phyloP scores from a whole-genome alignment of 352 stramenopile species.

The Peronosclerospora sorghi region DNA sequence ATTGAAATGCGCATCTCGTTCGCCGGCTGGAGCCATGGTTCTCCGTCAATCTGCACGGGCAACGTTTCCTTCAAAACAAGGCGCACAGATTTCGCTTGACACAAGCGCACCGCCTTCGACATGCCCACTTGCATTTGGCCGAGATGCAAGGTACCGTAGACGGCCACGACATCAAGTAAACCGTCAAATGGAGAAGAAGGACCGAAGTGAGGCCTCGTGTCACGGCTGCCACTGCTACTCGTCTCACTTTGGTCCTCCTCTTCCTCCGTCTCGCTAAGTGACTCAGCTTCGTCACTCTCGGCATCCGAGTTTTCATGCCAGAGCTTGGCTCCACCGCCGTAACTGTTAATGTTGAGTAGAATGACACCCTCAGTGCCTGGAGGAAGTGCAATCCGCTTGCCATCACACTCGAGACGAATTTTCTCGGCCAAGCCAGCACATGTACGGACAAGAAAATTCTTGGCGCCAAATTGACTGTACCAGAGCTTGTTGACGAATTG shows the following conservation, averaged over 20 bases:
- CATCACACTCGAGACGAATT: constrained; percentile 74
- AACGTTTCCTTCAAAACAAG: constrained; percentile 52
- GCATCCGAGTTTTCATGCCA: constrained; percentile 77
- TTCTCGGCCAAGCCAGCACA: constrained; percentile 69
- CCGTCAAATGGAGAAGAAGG: constrained; percentile 82
- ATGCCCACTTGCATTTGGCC: constrained; percentile 89
- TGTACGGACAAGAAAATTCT: constrained; percentile 79
- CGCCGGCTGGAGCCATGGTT: constrained; percentile 87
- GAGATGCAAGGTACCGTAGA: constrained; percentile 89
- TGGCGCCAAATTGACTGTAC: constrained; percentile 83
- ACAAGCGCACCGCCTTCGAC: constrained; percentile 67
- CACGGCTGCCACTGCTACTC: constrained; percentile 16
- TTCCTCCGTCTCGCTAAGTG: constrained; percentile 30
- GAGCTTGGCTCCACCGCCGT: constrained; percentile 76
- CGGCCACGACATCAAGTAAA: constrained; percentile 87
- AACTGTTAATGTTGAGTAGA: constrained; percentile 84
- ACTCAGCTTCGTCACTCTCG: constrained; percentile 41
- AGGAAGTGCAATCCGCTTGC: constrained; percentile 52
- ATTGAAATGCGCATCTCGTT: constrained; percentile 77
- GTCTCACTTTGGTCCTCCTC: constrained; percentile 16
- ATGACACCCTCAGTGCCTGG: constrained; percentile 78
- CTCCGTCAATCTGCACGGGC: constrained; percentile 90
- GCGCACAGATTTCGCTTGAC: constrained; percentile 53
- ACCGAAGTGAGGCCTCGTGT: constrained; percentile 23
- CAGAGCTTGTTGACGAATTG: constrained; percentile 88